Evolutionary conservation across 805 yeast species (phyloP), one percentile per base, ranked within the genome.

Genomic region (Pachysolen tannophilus): DNA sequence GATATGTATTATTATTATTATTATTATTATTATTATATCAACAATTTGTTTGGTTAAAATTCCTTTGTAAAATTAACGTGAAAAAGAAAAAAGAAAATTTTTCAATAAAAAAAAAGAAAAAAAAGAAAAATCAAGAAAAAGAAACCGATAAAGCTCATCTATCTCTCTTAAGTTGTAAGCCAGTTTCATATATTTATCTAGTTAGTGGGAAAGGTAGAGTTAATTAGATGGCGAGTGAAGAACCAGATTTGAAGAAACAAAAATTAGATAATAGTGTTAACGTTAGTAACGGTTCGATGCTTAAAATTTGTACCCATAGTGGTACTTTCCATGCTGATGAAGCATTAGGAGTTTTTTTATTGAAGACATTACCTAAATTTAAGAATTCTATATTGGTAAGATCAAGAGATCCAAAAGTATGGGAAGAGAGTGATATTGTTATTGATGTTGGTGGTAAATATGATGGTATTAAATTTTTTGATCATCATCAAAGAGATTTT

Each of bases 291-390:
- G n/a, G n/a, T n/a, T n/a, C n/a, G n/a, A 55, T 64, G 52, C 53
- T 76, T 40, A 76, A 74, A 50, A 83, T 88, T 38, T 90, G 95
- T 52, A 88, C 95, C 9, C 94, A 83, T 50, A 81, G 88, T 32
- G 98, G 98, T 6, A 72, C 87, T 0, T 92, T 92, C 68, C 98
- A 92, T 54, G 97, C 97, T 8, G 98, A 92, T 57, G 98, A 92
- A 58, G 78, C 95, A 8, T 69, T 92, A 34, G 98, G 97, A 2
- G 95, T 90, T 3, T 88, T 70, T 56, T 77, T 92, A 81, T 63
- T 92, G 38, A 75, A 72, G 45, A 62, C 75, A 14, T 61, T 90
- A 31, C 92, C 95, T 7, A 67, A 70, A 54, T 92, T 59, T 57
- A 52, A 70, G 31, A 65, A 75, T 40, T 78, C 95, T 15, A 67